Percentiles rank a stretch among this genome's conserved stretches.
Evolutionary conservation across 768 basidiomycete species (phyloP).

Genomic region (Xerocomus potaroensis): DNA sequence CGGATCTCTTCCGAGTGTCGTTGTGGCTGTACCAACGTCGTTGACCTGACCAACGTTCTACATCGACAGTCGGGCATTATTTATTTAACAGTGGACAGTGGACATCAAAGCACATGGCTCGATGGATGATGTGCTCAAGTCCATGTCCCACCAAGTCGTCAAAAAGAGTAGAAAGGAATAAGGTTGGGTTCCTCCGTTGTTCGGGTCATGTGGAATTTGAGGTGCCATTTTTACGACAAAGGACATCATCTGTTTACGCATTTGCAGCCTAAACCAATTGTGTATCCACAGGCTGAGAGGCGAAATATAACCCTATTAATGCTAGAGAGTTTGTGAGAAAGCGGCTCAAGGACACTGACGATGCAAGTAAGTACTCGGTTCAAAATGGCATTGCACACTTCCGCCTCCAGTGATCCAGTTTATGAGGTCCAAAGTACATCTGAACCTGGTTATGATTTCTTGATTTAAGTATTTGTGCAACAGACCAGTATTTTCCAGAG

Average conservation of each 20-base stretch:
- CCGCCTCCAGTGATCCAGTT: no score
- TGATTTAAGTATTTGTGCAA: no score
- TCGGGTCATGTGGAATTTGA: constrained; percentile 82
- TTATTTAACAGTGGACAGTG: neutral
- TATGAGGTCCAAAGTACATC: no score
- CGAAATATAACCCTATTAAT: constrained; percentile 65
- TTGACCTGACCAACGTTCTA: constrained; percentile 82
- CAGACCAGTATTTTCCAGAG: no score
- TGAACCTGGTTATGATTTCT: no score
- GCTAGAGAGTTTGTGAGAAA: constrained; percentile 84
- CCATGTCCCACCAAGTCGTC: constrained; percentile 82
- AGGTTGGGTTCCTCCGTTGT: constrained; percentile 87
- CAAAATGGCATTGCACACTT: no score
- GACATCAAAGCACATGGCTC: neutral
- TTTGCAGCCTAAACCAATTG: constrained; percentile 41
- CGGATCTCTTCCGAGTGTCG: constrained; percentile 49
- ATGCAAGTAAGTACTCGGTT: no score
- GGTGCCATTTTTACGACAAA: constrained; percentile 34
- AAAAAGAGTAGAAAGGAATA: constrained; percentile 67
- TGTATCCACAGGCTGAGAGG: constrained; percentile 49
- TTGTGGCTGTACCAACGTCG: no score
- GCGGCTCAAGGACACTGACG: constrained; percentile 56
- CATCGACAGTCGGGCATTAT: constrained; percentile 73
- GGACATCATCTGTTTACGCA: no score
- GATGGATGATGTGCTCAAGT: constrained; percentile 84